Evolutionary conservation across 2,329 filamentous ascomycete genomes (phyloP).

Genomic region (Peltaster fructicola): DNA sequence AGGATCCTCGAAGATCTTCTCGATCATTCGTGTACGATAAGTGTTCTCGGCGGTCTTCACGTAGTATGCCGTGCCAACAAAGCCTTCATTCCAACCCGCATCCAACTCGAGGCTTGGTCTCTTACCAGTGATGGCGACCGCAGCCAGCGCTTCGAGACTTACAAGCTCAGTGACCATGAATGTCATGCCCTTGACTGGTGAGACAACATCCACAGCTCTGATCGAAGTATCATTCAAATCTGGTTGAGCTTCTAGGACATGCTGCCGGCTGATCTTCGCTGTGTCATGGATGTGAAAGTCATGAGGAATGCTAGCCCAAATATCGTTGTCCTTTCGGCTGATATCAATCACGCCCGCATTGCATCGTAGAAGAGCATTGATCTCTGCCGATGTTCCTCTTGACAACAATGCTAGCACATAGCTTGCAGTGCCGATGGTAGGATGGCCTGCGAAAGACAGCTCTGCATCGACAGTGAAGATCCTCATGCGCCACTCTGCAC

Average conservation of each 20-base stretch:
- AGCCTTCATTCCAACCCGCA: slow-evolving; percentile 34
- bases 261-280: too few species aligned
- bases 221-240: too few species aligned
- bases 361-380: slow-evolving; percentile 22
- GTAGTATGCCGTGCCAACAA: slow-evolving; percentile 43
- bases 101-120: slow-evolving; percentile 23
- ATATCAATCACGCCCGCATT: slow-evolving; percentile 28
- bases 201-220: slow-evolving; percentile 23
- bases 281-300: slow-evolving; percentile 50
- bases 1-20: slow-evolving; percentile 28
- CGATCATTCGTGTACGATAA: slow-evolving; percentile 46
- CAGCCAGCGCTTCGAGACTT: slow-evolving; percentile 39
- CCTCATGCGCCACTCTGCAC: slow-evolving; percentile 27
- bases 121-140: slow-evolving; percentile 19
- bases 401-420: slow-evolving; percentile 30
- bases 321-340: slow-evolving; percentile 26
- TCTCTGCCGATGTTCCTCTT: too few species aligned
- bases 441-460: slow-evolving; percentile 40
- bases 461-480: slow-evolving; percentile 36
- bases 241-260: too few species aligned
- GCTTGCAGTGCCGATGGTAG: slow-evolving; percentile 37
- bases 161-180: slow-evolving; percentile 50
- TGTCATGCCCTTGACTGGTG: slow-evolving; percentile 54
- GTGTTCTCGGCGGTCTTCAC: slow-evolving; percentile 19
- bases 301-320: slow-evolving; percentile 49